Evolutionary conservation across 192 early-diverging fungal genomes (phyloP).

Genomic region (Linnemannia elongata): DNA sequence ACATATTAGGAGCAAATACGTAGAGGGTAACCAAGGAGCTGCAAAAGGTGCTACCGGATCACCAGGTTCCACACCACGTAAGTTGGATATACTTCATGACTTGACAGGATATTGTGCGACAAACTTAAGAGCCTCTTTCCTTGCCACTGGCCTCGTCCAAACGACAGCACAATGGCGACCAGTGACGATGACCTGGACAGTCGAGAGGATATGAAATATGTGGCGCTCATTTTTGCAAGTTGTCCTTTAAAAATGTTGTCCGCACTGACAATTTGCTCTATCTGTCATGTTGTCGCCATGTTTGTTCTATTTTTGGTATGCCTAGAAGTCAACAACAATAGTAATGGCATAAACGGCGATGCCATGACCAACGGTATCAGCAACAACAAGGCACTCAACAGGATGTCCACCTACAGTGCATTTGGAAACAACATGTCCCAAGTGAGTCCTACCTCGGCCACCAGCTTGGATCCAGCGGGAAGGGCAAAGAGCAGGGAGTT

Average conservation of each 20-base stretch:
- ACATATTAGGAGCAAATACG: conserved; percentile 50
- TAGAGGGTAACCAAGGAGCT: conserved; percentile 26
- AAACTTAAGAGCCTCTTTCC: not conserved
- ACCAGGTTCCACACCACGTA: not conserved
- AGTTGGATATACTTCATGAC: not conserved
- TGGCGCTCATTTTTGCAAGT: not conserved
- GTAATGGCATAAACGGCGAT: conserved; percentile 11
- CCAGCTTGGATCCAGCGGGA: conserved; percentile 33
- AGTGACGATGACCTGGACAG: not conserved
- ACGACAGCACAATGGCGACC: not conserved
- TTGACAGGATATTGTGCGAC: not conserved
- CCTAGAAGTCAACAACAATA: conserved; percentile 13
- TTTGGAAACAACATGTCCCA: conserved; percentile 43
- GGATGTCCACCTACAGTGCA: conserved; percentile 47
- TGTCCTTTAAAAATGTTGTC: not conserved
- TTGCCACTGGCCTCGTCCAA: not conserved
- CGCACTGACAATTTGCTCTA: not conserved
- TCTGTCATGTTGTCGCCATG: not conserved
- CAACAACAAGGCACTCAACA: conserved; percentile 47
- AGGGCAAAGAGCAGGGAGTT: conserved; percentile 58
- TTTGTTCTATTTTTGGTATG: not conserved
- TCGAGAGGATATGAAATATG: not conserved
- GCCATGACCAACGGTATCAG: not conserved
- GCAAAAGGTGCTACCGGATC: conserved; percentile 13
- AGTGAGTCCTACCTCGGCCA: conserved; percentile 48